phyloP scores from a whole-genome alignment of 2,329 filamentous ascomycete species.

The Coniella lustricola region DNA sequence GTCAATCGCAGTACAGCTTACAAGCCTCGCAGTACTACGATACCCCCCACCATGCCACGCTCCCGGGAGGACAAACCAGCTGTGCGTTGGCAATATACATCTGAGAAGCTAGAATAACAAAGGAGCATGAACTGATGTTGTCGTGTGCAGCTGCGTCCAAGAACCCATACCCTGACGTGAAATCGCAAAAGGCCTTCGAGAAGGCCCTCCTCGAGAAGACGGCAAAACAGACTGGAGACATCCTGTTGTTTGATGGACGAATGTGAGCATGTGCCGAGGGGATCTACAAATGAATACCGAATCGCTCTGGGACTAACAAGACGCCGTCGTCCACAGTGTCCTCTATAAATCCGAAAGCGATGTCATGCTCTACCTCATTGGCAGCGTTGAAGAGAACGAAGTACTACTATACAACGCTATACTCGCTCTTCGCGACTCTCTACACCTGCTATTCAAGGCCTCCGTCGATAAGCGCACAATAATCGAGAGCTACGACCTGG shows the following conservation, averaged over 20 bases:
- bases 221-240: conserved; percentile 88
- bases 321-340: conserved; percentile 39
- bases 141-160: conserved; percentile 28
- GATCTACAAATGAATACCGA: neutral
- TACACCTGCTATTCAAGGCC: conserved; percentile 94
- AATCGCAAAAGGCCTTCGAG: conserved; percentile 94
- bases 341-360: conserved; percentile 98
- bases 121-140: conserved; percentile 8
- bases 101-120: neutral
- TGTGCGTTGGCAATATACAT: conserved; percentile 19
- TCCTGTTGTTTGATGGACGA: conserved; percentile 94
- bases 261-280: conserved; percentile 35
- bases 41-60: conserved; percentile 44
- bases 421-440: conserved; percentile 78
- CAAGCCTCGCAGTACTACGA: conserved; percentile 56
- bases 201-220: conserved; percentile 95
- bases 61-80: conserved; percentile 21
- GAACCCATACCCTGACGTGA: conserved; percentile 79
- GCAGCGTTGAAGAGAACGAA: conserved; percentile 90
- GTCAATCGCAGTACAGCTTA: conserved; percentile 4
- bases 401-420: conserved; percentile 93
- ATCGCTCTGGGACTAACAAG: neutral
- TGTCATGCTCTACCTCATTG: conserved; percentile 92
- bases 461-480: conserved; percentile 96
- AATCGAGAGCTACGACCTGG: conserved; percentile 96